phyloP scores from a whole-genome alignment of 2,329 filamentous ascomycete genomes.

The Aspergillus novoparasiticus region DNA sequence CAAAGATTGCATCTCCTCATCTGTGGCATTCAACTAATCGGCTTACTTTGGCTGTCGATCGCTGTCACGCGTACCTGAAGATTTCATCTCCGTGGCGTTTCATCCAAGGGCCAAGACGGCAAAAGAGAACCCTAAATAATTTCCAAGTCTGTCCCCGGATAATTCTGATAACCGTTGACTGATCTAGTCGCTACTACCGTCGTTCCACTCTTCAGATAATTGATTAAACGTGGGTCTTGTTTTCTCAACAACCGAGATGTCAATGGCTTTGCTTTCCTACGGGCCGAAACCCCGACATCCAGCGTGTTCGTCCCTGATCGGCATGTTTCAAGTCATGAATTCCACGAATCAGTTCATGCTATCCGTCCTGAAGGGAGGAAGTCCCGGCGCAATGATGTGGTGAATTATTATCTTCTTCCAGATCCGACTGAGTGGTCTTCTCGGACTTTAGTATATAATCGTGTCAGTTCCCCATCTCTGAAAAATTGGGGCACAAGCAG shows the following conservation, averaged over 20 bases:
- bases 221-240: neutral
- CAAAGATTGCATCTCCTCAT: neutral
- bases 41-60: slow-evolving; percentile 1
- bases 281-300: slow-evolving; percentile 6
- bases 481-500: neutral
- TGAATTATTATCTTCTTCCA: neutral
- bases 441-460: neutral
- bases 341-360: slow-evolving; percentile 4
- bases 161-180: neutral
- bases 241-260: neutral
- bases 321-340: neutral
- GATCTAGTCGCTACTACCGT: neutral
- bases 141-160: slow-evolving; percentile 1
- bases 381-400: neutral
- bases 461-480: neutral
- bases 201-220: neutral
- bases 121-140: neutral
- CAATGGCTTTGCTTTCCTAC: neutral
- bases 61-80: neutral
- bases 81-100: slow-evolving; percentile 23
- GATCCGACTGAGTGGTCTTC: neutral
- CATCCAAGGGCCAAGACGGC: slow-evolving; percentile 11
- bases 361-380: neutral
- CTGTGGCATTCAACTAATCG: neutral
- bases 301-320: neutral